phyloP scores from a whole-genome alignment of 108 stramenopile genomes.

The Pseudonitzschia pungens region DNA sequence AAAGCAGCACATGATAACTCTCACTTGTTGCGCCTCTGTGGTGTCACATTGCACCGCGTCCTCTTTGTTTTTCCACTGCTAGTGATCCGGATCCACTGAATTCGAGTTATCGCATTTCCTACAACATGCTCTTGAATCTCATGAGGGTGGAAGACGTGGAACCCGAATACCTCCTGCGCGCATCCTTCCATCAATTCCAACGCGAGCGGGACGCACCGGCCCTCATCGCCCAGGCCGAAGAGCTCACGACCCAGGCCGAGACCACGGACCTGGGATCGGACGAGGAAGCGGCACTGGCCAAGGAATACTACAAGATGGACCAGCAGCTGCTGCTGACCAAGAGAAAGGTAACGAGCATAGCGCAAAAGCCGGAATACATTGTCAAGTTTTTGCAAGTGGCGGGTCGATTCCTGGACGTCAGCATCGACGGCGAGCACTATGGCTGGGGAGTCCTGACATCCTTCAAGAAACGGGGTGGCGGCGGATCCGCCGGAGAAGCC shows the following conservation, averaged over 20 bases:
- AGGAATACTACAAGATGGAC: slow-evolving; percentile 82
- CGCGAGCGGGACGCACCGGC: slow-evolving; percentile 90
- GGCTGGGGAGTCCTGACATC: slow-evolving; percentile 89
- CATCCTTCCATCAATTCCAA: slow-evolving; percentile 96
- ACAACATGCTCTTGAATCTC: slow-evolving; percentile 99
- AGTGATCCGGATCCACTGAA: slow-evolving; percentile 94
- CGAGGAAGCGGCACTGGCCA: slow-evolving; percentile 64
- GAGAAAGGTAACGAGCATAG: slow-evolving; percentile 71
- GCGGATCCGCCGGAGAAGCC: slow-evolving; percentile 66
- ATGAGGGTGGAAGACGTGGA: slow-evolving; percentile 98
- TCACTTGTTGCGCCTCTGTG: too few relatives aligned
- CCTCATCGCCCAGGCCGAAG: slow-evolving; percentile 65
- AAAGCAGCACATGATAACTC: too few relatives aligned
- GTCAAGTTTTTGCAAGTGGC: slow-evolving; percentile 87
- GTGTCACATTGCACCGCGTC: not conserved
- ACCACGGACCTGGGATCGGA: slow-evolving; percentile 48
- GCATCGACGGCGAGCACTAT: slow-evolving; percentile 78
- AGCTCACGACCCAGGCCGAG: slow-evolving; percentile 65
- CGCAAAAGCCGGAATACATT: slow-evolving; percentile 87
- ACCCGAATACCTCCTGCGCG: slow-evolving; percentile 93
- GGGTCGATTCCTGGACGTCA: slow-evolving; percentile 82
- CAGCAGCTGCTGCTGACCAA: slow-evolving; percentile 76
- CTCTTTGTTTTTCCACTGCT: not conserved
- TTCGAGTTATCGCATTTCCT: slow-evolving; percentile 94
- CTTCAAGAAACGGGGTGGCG: slow-evolving; percentile 70